Evolutionary conservation across 2,329 filamentous ascomycete species (phyloP).

Genomic region (Aspergillus ochraceoroseus): DNA sequence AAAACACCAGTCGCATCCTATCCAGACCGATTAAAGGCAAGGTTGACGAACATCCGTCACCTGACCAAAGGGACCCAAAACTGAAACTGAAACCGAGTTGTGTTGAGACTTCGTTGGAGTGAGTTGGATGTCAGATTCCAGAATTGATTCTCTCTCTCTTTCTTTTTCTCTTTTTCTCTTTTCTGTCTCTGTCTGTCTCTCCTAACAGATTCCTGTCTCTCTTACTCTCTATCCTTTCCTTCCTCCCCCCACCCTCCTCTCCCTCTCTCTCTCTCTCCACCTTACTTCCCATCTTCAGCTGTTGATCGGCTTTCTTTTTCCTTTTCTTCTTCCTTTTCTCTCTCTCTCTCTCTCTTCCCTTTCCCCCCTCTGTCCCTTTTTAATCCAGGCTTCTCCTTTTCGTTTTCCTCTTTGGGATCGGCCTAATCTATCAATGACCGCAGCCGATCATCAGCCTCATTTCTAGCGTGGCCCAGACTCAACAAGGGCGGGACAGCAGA

Average conservation of each 20-base stretch:
- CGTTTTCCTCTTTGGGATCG: no score
- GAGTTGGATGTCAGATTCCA: no score
- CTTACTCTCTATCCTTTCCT: no score
- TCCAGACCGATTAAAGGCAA: no score
- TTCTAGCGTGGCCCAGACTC: slow-evolving; percentile 12
- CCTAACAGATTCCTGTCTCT: neutral
- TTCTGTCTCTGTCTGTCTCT: no score
- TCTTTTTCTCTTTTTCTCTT: slow-evolving; percentile 3
- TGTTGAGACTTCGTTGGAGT: no score
- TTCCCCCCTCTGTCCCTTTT: slow-evolving; percentile 1
- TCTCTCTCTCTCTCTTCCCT: slow-evolving; percentile 5
- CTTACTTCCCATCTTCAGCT: slow-evolving; percentile 1
- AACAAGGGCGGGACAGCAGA: slow-evolving; percentile 10
- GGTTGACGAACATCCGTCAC: no score
- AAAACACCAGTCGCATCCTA: no score
- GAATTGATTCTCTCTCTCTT: neutral
- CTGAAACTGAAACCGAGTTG: no score
- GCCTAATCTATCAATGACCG: slow-evolving; percentile 8
- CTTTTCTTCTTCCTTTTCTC: slow-evolving; percentile 2
- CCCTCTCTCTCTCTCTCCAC: neutral
- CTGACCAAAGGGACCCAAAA: no score
- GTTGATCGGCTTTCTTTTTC: slow-evolving; percentile 10
- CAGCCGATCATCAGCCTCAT: slow-evolving; percentile 11
- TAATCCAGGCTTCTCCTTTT: no score
- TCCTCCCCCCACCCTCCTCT: slow-evolving; percentile 2